Percentiles rank a stretch among this genome's conserved stretches.
Conservation (phyloP, 2,329 filamentous ascomycete species). For the Fusarium armeniacum region DNA sequence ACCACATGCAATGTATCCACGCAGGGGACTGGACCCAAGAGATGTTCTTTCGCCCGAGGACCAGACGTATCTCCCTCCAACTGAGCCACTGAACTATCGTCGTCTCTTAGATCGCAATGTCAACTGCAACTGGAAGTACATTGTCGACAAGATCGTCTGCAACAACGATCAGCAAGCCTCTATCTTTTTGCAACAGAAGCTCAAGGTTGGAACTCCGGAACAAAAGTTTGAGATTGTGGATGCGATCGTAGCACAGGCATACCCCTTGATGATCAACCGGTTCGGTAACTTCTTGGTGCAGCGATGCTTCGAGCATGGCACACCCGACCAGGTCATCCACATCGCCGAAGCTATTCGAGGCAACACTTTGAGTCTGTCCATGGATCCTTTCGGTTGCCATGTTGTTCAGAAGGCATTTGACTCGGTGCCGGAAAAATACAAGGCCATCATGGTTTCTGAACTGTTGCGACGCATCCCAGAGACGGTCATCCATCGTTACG, state of each 20-base stretch:
- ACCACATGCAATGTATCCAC: constrained; percentile 18
- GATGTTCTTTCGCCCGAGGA: constrained; percentile 67
- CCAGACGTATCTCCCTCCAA: constrained; percentile 85
- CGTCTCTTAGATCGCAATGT: constrained; percentile 94
- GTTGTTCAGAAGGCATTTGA: constrained; percentile 99
- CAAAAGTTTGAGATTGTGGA: constrained; percentile 99
- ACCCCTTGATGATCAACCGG: constrained; percentile 96
- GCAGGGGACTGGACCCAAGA: constrained; percentile 35
- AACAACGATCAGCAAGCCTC: constrained; percentile 99
- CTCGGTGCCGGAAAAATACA: constrained; percentile 96
- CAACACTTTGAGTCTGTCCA: constrained; percentile 92
- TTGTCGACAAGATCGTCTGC: constrained; percentile 99
- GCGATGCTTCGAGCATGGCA: constrained; percentile 98
- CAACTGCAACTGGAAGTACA: constrained; percentile 99
- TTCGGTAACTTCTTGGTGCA: constrained; percentile 99
- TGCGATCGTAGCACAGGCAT: constrained; percentile 93
- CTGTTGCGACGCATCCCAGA: constrained; percentile 94
- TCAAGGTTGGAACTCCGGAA: constrained; percentile 94
- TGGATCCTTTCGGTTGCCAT: constrained; percentile 99
- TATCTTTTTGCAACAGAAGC: constrained; percentile 98
- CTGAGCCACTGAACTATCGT: constrained; percentile 96
- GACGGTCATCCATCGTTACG: constrained; percentile 98
- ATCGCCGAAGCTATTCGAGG: constrained; percentile 96
- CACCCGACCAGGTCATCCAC: constrained; percentile 91
- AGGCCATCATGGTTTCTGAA: constrained; percentile 99